Evolutionary conservation across 2,329 filamentous ascomycete species (phyloP), one percentile per base, ranked within the genome.

Genomic region (Epichloe scottii): DNA sequence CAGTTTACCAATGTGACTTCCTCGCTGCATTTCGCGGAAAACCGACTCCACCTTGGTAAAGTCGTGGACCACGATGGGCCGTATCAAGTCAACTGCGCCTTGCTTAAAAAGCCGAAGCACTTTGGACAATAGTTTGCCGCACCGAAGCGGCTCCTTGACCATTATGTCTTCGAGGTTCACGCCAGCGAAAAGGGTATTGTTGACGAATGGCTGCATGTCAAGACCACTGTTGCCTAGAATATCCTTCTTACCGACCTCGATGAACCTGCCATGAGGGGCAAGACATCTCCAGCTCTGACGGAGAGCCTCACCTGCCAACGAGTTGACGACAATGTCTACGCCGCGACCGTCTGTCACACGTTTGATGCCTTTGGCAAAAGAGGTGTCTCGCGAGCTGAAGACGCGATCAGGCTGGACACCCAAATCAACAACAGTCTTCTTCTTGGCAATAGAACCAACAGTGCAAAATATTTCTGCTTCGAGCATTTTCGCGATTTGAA

Each of bases 1-100:
- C 5, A 71, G 61, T 47, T 72, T 73, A 0, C 67, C 70, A 8
- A 68, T 59, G 45, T 68, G 68, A 37, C 62, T 49, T 15, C 65
- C 69, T 37, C 55, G 62, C 54, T 66, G 67, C 60, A 66, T 66
- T 37, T 59, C 61, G 0, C 65, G 58, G 53, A 72, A 67, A 1
- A 68, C 68, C 10, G 64, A 59, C 17, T 58, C 55, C 1, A 67
- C 54, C 3, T 63, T 51, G 3, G 52, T 49, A 23, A 55, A 53
- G 19, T 49, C 46, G 53, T 60, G 41, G 15, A n/a, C 11, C 11
- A 23, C 37, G 19, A 43, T 12, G 1, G 34, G 33, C 4, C 7
- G 5, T 5, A 26, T 14, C 7, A 42, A 15, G 23, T 46, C 39
- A 8, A 51, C n/a, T 5, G 12, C 39, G 19, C 42, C 34, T 5